These are phyloP conservation scores for Cladosporium halotolerans DNA, from an alignment of 2,329 filamentous ascomycete species.

Conservation along the genomic window DNA sequence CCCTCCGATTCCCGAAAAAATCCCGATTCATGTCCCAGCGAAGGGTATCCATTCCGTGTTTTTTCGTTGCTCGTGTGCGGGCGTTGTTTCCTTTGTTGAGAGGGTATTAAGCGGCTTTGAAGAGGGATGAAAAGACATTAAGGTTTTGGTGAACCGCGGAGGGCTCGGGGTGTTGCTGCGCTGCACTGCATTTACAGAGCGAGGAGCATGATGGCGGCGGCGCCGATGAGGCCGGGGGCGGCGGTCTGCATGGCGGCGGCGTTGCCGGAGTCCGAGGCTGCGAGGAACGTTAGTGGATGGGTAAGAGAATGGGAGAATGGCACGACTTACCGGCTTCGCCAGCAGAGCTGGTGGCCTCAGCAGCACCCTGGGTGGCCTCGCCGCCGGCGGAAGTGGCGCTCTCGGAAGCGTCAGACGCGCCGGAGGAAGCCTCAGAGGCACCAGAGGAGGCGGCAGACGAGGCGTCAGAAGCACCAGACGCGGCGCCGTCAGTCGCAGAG, in stretches of 20 bases:
- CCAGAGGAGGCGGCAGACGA: constrained; percentile 11
- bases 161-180: not conserved
- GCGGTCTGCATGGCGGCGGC: constrained; percentile 26
- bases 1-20: not conserved
- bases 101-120: not conserved
- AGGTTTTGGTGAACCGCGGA: not conserved
- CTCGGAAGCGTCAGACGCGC: not conserved
- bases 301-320: constrained; percentile 1
- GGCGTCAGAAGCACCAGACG: constrained; percentile 14
- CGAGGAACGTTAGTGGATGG: not conserved
- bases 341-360: constrained; percentile 13
- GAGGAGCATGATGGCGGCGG: constrained; percentile 39
- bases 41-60: not conserved
- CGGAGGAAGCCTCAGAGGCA: constrained; percentile 10
- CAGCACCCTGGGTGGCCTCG: not conserved
- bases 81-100: not conserved
- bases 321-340: not conserved
- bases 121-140: constrained; percentile 3
- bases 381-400: not conserved
- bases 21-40: no score
- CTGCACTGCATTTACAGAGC: constrained; percentile 23
- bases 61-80: not conserved
- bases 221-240: constrained; percentile 28
- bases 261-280: not conserved
- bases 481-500: constrained; percentile 9